Evolutionary conservation across 371 early-diverging fungal species (phyloP).

Genomic region (Mortierella sp.): DNA sequence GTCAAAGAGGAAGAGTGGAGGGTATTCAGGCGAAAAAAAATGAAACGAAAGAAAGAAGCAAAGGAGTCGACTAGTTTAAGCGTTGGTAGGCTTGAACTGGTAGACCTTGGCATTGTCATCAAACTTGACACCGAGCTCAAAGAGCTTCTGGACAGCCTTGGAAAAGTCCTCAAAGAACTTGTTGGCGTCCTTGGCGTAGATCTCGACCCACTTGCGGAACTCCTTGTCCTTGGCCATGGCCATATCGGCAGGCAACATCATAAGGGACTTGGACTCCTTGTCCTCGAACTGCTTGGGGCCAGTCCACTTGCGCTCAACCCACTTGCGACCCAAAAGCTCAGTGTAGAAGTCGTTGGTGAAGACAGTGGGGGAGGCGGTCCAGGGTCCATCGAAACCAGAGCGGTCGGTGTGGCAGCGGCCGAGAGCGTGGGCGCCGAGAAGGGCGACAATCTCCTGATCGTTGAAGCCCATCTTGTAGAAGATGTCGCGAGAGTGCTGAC

Average conservation of each 20-base stretch:
- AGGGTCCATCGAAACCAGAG: constrained; percentile 91
- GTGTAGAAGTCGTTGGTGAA: constrained; percentile 93
- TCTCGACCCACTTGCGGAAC: constrained; percentile 83
- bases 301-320: constrained; percentile 85
- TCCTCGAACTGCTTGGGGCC: constrained; percentile 93
- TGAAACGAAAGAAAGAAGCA: background rate
- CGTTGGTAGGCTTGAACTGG: constrained; percentile 64
- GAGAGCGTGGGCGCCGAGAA: constrained; percentile 95
- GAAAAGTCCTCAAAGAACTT: constrained; percentile 90
- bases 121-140: constrained; percentile 89
- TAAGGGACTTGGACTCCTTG: constrained; percentile 74
- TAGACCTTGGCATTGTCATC: constrained; percentile 71
- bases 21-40: background rate
- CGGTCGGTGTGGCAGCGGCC: constrained; percentile 95
- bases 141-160: constrained; percentile 84
- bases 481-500: constrained; percentile 82
- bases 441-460: constrained; percentile 96
- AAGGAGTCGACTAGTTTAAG: constrained; percentile 30
- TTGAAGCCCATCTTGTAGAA: constrained; percentile 97
- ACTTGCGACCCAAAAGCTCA: constrained; percentile 81
- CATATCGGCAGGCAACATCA: constrained; percentile 91
- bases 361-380: constrained; percentile 89
- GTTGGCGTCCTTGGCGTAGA: constrained; percentile 87
- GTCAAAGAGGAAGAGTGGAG: background rate
- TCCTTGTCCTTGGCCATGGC: constrained; percentile 74